Evolutionary conservation across 768 basidiomycete species (phyloP), one percentile per base, ranked within the genome.

Genomic region (Xanthoconium stramineum): DNA sequence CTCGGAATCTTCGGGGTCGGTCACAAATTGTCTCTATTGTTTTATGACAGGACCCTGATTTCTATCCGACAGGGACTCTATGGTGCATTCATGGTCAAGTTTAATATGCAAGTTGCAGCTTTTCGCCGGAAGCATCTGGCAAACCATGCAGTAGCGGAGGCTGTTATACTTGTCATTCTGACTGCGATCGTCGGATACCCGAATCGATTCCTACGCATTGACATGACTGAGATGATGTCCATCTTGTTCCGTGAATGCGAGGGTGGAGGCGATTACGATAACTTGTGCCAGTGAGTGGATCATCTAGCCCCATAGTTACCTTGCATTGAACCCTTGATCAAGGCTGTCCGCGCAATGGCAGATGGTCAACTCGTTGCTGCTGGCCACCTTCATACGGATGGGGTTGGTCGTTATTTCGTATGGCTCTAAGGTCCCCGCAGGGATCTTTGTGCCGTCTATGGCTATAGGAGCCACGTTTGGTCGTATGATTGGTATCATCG

Each of bases 371-470:
- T 95, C 95, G 4, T 76, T 99, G 8, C 74, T 99, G 20, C 78
- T 98, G 6, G 97, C 96, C 0, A 96, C 95, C 6, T 79, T 97
- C 52, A 85, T 98, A 53, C 86, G 96, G 5, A 89, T 83, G 20
- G 86, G 83, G 11, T 78, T 98, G 45, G 92, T 98, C 47, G 83
- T 98, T 20, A 75, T 98, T 24, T 94, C 93, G 3, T 99, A 98
- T 69, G 97, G 97, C 0, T 91, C 87, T 66, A 98, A 94, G 70
- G 97, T 99, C 0, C 97, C 97, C 1, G 91, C 91, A 12, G 97
- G 97, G 28, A 99, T 99, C 62, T 99, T 99, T 62, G 92, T 99
- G 0, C 97, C 97, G 2, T 97, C 95, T 4, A 98, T 99, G 97
- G 97, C 96, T 1, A 87, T 98, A 53, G 97, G 97, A 38, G 97